phyloP scores from a whole-genome alignment of 1,139 yeast species.

The Wickerhamomyces sp. region DNA sequence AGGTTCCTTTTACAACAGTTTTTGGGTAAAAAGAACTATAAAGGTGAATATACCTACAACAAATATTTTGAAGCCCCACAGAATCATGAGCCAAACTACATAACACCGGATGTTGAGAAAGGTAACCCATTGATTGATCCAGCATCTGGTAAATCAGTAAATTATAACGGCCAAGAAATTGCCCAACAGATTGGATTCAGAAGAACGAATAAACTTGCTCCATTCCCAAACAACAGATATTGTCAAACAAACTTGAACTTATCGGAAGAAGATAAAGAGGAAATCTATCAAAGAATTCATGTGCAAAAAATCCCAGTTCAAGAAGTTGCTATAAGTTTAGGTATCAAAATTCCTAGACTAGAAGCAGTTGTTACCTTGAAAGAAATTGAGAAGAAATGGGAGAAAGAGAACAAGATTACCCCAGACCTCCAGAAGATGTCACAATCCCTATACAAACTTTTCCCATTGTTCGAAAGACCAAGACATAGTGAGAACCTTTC shows the following conservation, averaged over 20 bases:
- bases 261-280: slow-evolving; percentile 50
- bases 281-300: slow-evolving; percentile 54
- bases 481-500: slow-evolving; percentile 63
- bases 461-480: slow-evolving; percentile 59
- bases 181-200: slow-evolving; percentile 23
- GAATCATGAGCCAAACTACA: slow-evolving; percentile 69
- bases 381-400: slow-evolving; percentile 59
- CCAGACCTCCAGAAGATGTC: slow-evolving; percentile 54
- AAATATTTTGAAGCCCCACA: slow-evolving; percentile 71
- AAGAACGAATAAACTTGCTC: slow-evolving; percentile 44
- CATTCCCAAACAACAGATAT: slow-evolving; percentile 73
- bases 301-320: slow-evolving; percentile 54
- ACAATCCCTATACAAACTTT: slow-evolving; percentile 65
- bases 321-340: slow-evolving; percentile 74
- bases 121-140: slow-evolving; percentile 39
- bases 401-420: slow-evolving; percentile 41
- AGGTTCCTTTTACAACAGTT: slow-evolving; percentile 27
- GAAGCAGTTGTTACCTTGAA: slow-evolving; percentile 77
- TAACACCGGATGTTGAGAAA: slow-evolving; percentile 51
- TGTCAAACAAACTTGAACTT: slow-evolving; percentile 65
- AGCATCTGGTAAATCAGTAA: slow-evolving; percentile 29
- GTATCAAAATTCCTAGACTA: slow-evolving; percentile 76
- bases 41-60: slow-evolving; percentile 78
- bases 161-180: slow-evolving; percentile 14
- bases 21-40: slow-evolving; percentile 71